These are phyloP conservation scores for Penicillium simplicissimum DNA, from an alignment of 495 filamentous ascomycete species.

Conservation along the genomic window DNA sequence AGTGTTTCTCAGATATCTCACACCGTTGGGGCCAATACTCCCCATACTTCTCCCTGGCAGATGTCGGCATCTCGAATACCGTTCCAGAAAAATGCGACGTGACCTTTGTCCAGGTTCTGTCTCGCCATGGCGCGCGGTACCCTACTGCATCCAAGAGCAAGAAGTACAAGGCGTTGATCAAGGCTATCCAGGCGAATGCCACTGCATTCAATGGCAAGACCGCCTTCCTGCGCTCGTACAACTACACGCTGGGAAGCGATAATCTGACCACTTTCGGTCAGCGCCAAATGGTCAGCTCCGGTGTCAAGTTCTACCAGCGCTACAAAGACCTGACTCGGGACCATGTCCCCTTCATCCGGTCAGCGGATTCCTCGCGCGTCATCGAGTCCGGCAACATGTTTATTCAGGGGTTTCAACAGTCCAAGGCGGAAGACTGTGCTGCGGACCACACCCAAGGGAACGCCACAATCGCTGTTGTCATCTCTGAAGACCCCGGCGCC, in stretches of 20 bases:
- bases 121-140: slow-evolving; percentile 80
- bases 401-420: slow-evolving; percentile 66
- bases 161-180: slow-evolving; percentile 56
- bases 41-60: slow-evolving; percentile 67
- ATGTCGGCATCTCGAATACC: slow-evolving; percentile 52
- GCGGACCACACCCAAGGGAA: slow-evolving; percentile 36
- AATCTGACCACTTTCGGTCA: slow-evolving; percentile 72
- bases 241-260: slow-evolving; percentile 72
- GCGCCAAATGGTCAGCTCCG: slow-evolving; percentile 72
- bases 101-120: slow-evolving; percentile 77
- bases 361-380: slow-evolving; percentile 70
- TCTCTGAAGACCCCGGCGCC: slow-evolving; percentile 58
- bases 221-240: slow-evolving; percentile 66
- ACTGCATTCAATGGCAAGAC: slow-evolving; percentile 56
- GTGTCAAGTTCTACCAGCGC: slow-evolving; percentile 68
- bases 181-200: slow-evolving; percentile 59
- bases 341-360: slow-evolving; percentile 67
- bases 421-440: slow-evolving; percentile 47
- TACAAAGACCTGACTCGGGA: slow-evolving; percentile 59
- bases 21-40: slow-evolving; percentile 87
- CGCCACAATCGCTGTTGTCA: slow-evolving; percentile 60
- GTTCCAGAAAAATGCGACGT: slow-evolving; percentile 65
- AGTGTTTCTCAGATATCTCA: slow-evolving; percentile 58
- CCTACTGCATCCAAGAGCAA: slow-evolving; percentile 65
- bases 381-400: slow-evolving; percentile 72